These are phyloP conservation scores for Ampelocalamus luodianensis DNA, from an alignment of 176 grass and related monocot species.

Conservation along the genomic window DNA sequence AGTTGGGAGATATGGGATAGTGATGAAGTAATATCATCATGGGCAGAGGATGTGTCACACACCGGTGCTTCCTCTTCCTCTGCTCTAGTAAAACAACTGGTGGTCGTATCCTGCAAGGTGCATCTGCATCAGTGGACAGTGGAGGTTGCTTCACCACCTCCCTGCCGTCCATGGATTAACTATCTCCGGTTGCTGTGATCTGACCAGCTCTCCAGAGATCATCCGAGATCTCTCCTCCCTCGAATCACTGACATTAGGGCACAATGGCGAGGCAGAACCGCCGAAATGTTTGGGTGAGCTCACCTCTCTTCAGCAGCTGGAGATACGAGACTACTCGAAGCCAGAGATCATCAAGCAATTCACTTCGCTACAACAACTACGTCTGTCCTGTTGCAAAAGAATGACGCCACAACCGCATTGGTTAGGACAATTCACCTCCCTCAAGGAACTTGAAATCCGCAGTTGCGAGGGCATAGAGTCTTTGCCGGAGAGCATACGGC, in stretches of 20 bases:
- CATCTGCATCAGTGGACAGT: not conserved
- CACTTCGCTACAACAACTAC: not conserved
- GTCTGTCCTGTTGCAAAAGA: not conserved
- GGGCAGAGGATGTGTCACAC: too few relatives aligned
- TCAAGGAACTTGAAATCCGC: not conserved
- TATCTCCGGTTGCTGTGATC: not conserved
- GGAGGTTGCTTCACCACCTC: slow-evolving; percentile 31
- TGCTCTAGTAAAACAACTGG: too few relatives aligned
- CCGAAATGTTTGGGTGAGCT: too few relatives aligned
- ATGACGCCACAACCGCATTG: not conserved
- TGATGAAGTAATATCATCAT: slow-evolving; percentile 10
- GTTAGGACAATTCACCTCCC: not conserved
- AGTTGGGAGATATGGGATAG: not conserved
- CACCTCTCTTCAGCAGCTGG: too few relatives aligned
- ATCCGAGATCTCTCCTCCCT: not conserved
- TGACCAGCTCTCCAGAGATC: not conserved
- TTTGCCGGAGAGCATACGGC: not conserved
- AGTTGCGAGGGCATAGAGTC: not conserved
- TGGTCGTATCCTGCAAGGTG: not conserved
- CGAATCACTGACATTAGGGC: too few relatives aligned
- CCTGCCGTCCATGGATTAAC: not conserved
- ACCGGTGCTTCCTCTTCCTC: too few relatives aligned
- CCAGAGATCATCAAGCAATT: too few relatives aligned
- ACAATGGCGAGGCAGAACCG: too few relatives aligned
- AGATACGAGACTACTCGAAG: too few relatives aligned